phyloP scores from a whole-genome alignment of 768 basidiomycete genomes.

The Boletus coccyginus region DNA sequence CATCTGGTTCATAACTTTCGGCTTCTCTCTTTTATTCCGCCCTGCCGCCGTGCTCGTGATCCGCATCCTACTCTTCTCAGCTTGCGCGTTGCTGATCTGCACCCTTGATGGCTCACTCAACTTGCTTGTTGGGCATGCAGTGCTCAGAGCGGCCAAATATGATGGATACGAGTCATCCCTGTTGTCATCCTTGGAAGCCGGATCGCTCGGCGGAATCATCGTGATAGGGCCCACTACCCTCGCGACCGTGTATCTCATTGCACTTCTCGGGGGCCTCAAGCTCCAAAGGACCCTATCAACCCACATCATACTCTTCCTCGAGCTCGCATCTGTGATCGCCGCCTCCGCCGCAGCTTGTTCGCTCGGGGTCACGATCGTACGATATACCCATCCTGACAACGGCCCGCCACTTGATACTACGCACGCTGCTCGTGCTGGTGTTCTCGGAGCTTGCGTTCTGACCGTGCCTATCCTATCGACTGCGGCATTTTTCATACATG shows the following conservation, averaged over 20 bases:
- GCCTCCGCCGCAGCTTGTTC: slow-evolving; percentile 13
- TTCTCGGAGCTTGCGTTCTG: slow-evolving; percentile 9
- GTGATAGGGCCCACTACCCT: slow-evolving; percentile 10
- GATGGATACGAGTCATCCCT: slow-evolving; percentile 9
- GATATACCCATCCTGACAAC: neutral
- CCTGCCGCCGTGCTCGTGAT: slow-evolving; percentile 6
- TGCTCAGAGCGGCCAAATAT: slow-evolving; percentile 11
- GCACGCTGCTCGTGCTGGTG: slow-evolving; percentile 16
- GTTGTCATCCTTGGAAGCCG: slow-evolving; percentile 9
- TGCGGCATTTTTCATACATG: slow-evolving; percentile 3
- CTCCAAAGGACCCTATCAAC: neutral
- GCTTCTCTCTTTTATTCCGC: slow-evolving; percentile 9
- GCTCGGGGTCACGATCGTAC: slow-evolving; percentile 7
- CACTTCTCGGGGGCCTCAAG: slow-evolving; percentile 1
- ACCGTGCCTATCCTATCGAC: slow-evolving; percentile 4
- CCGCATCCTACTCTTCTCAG: slow-evolving; percentile 1
- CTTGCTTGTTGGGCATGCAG: slow-evolving; percentile 10
- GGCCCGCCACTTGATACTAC: neutral
- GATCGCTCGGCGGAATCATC: slow-evolving; percentile 12
- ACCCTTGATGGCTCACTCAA: slow-evolving; percentile 8
- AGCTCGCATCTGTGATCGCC: slow-evolving; percentile 7
- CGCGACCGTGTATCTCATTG: neutral
- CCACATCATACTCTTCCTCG: slow-evolving; percentile 5
- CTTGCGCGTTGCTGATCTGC: slow-evolving; percentile 3
- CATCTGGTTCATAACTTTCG: slow-evolving; percentile 14